Base-by-base conservation (phyloP, 352 stramenopile species). In the Phytophthora tentaculata region DNA sequence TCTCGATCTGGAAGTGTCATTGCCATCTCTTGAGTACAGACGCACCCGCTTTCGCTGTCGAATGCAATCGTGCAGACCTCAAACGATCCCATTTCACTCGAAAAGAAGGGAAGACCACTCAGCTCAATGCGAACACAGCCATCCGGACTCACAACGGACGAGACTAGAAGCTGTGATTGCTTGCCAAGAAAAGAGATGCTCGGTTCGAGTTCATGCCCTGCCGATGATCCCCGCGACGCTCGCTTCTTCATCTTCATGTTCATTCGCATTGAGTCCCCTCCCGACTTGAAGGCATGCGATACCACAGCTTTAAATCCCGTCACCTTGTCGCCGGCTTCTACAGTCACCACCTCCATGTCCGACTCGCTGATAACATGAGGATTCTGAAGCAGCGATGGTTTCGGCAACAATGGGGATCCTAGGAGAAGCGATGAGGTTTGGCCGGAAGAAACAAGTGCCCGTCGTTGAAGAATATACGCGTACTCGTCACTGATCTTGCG, bases 401-500 rank as follows among this genome's bases (percentile, higher is more conserved):
- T 80, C 17, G 77, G 69, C 3, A 90, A 59, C 5, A 69, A 78
- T 5, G 72, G 76, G 1, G 69, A 63, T 28, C 81, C 78, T n/a
- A 83, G 12, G 55, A 73, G 32, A 37, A 39, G 2, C 47, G 59
- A 32, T 17, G 49, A 45, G 51, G 71, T 65, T 37, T 79, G 51
- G 4, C 67, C 53, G 26, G 75, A 28, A 2, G 69, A 62, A 35
- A 61, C 45, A 62, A 79, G 19, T 5, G 74, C 71, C 10, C 81
- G 77, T 14, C 86, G 79, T 37, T 84, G 75, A 22, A 91, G 72
- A 64, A 92, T 89, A 56, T 94, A 94, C 10, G 75, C 59, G 62
- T 90, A 87, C 51, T 94, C 85, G 50, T 92, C 85, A 53, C 82
- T 83, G 20, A 94, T 86, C 48, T 81, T 86, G 26, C 80, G 80